Conservation (phyloP, 352 stramenopile species). For the Globisporangium perplexum region DNA sequence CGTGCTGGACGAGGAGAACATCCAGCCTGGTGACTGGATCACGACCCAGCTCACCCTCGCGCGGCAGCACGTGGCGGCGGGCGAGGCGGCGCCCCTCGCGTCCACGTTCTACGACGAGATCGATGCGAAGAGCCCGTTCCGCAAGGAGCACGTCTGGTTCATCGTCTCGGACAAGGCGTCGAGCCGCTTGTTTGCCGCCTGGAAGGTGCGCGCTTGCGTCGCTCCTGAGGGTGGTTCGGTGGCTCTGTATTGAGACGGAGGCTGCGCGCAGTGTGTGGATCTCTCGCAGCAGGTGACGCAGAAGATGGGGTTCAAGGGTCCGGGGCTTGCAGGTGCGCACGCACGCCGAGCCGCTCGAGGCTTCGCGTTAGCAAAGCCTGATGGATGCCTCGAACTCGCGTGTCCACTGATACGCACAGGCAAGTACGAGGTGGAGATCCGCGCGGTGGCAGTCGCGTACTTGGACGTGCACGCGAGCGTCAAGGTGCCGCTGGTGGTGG, state of each 20-base stretch:
- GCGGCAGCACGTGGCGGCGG: conserved; percentile 39
- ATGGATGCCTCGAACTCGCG: no score
- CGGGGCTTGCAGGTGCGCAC: conserved; percentile 38
- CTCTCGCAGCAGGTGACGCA: conserved; percentile 40
- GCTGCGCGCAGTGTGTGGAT: conserved; percentile 40
- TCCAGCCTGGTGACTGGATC: conserved; percentile 74
- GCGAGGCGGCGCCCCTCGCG: conserved; percentile 39
- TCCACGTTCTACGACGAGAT: conserved; percentile 71
- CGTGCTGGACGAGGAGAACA: conserved; percentile 61
- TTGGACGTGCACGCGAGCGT: conserved; percentile 45
- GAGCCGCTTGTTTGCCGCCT: conserved; percentile 52
- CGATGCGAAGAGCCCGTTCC: conserved; percentile 55
- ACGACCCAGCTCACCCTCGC: conserved; percentile 52
- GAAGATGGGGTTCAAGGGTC: conserved; percentile 61
- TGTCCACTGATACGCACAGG: conserved; percentile 16
- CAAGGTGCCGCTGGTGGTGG: conserved; percentile 34
- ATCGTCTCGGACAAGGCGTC: conserved; percentile 56
- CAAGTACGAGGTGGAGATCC: conserved; percentile 74
- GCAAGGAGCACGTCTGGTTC: conserved; percentile 73
- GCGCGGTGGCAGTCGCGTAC: conserved; percentile 59
- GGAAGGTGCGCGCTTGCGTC: no score
- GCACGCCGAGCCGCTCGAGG: no score
- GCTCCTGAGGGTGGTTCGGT: no score
- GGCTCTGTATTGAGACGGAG: no score
- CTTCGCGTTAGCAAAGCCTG: no score